Evolutionary conservation across 345 rosid species (phyloP).

Genomic region (Brassica carinata): DNA sequence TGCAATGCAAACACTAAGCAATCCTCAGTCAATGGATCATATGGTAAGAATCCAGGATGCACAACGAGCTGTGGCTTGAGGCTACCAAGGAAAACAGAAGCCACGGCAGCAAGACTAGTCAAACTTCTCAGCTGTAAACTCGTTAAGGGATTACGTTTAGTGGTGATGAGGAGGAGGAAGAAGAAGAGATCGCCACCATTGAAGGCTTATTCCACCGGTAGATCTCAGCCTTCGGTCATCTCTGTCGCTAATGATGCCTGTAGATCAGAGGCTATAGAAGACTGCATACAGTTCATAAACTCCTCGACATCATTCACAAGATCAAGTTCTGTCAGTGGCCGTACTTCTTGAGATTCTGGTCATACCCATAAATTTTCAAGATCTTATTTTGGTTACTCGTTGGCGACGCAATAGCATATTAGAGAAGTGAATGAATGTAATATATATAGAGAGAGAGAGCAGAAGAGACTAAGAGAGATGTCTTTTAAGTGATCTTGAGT

Average conservation of each 20-base stretch:
- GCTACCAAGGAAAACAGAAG: constrained; percentile 47
- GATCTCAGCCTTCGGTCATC: constrained; percentile 45
- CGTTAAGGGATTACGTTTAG: constrained; percentile 45
- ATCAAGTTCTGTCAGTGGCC: constrained; percentile 47
- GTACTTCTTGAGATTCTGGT: constrained; percentile 25
- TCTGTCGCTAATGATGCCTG: constrained; percentile 47
- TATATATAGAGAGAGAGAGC: not conserved
- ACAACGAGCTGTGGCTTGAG: constrained; percentile 54
- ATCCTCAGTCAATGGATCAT: constrained; percentile 15
- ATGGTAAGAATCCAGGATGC: constrained; percentile 32
- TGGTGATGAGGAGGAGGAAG: constrained; percentile 42
- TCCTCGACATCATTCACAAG: constrained; percentile 56
- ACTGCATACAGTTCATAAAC: constrained; percentile 84
- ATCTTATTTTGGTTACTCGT: constrained; percentile 8
- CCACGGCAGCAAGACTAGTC: constrained; percentile 52
- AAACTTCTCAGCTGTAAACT: constrained; percentile 50
- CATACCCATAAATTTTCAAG: not conserved
- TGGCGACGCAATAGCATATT: constrained; percentile 15
- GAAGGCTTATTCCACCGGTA: constrained; percentile 47
- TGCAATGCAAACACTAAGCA: constrained; percentile 29
- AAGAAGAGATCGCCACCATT: constrained; percentile 42
- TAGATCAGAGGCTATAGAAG: constrained; percentile 72
- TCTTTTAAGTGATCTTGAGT: constrained; percentile 1
- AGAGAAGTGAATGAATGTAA: constrained; percentile 5
- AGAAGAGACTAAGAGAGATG: not conserved